phyloP scores from a whole-genome alignment of 805 yeast genomes.

The Saturnispora quitensis region DNA sequence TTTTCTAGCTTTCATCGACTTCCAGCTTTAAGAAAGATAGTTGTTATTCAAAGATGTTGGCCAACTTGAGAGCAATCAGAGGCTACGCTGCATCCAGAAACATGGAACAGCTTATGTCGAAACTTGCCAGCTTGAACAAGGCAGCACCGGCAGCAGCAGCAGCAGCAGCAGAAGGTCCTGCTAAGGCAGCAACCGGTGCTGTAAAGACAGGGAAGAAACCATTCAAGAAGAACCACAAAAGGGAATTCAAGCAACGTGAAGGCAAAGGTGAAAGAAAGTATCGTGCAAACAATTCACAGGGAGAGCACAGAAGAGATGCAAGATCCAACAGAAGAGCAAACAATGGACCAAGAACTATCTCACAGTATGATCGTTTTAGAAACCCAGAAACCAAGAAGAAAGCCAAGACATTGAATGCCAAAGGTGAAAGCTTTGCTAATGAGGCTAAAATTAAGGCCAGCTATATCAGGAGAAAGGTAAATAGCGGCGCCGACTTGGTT shows the following conservation, averaged over 20 bases:
- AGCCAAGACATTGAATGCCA: conserved; percentile 4
- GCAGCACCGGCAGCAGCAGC: conserved; percentile 2
- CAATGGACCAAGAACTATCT: conserved; percentile 10
- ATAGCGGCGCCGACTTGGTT: neutral
- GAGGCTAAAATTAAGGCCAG: conserved; percentile 8
- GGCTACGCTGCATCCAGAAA: conserved; percentile 5
- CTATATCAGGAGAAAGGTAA: conserved; percentile 12
- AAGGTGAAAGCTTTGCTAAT: conserved; percentile 11
- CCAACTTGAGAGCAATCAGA: conserved; percentile 3
- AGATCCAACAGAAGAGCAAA: neutral
- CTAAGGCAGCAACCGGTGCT: neutral
- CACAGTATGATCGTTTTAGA: conserved; percentile 12
- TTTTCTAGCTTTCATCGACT: neutral
- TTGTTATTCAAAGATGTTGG: conserved; percentile 1
- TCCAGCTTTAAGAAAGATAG: neutral
- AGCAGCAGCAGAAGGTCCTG: neutral
- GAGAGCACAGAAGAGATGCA: conserved; percentile 1
- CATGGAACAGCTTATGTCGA: conserved; percentile 7
- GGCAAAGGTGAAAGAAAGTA: neutral
- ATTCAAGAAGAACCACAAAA: neutral
- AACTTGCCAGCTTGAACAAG: conserved; percentile 3
- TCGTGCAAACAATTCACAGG: conserved; percentile 1
- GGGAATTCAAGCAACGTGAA: neutral
- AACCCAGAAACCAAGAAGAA: conserved; percentile 6
- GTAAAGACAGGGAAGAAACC: neutral